Evolutionary conservation across 1,139 yeast species (phyloP), one percentile per base, ranked within the genome.

Genomic region (Geotrichum citri-aurantii): DNA sequence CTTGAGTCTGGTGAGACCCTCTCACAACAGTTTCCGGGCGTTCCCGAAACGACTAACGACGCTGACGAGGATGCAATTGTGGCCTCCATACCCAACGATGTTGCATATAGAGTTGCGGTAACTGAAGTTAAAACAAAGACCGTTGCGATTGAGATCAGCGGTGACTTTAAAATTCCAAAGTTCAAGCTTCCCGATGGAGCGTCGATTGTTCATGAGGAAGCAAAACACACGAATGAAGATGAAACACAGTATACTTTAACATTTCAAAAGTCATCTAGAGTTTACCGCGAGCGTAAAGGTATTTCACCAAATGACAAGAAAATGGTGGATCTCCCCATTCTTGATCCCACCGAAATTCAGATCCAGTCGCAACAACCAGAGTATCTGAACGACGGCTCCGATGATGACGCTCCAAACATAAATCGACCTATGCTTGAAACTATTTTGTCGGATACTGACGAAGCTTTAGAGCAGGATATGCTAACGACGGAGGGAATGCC

Each of bases 1-100:
- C 62, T 70, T 8, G 73, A 71, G 27, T 65, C 67, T 1, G 74
- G 74, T 12, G 72, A 69, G 50, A 67, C 71, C 6, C 58, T 70
- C 1, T 65, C 70, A 1, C 67, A 67, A 27, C 71, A 68, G 59
- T 61, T 68, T 48, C 68, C 68, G 5, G 63, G 61, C n/a, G 58
- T 57, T 11, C 62, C 63, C 17, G 64, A 61, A 11, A 57, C 63
- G 21, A 54, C 59, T 24, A 48, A 51, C 31, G 58, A 57, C 24
- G 55, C 66, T 31, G 66, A 66, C 48, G 70, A 68, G 24, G 71
- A 65, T 5, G 59, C 62, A 4, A 60, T 68, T 12, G 62, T 70
- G 19, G 55, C 60, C 31, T 59, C 65, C n/a, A 62, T 69, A 19
- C 70, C 72, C 1, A 59, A 61, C 1, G 70, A 67, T 17, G 64